These are phyloP conservation scores for Salvia splendens DNA, from an alignment of 257 asterid genomes.

Conservation along the genomic window DNA sequence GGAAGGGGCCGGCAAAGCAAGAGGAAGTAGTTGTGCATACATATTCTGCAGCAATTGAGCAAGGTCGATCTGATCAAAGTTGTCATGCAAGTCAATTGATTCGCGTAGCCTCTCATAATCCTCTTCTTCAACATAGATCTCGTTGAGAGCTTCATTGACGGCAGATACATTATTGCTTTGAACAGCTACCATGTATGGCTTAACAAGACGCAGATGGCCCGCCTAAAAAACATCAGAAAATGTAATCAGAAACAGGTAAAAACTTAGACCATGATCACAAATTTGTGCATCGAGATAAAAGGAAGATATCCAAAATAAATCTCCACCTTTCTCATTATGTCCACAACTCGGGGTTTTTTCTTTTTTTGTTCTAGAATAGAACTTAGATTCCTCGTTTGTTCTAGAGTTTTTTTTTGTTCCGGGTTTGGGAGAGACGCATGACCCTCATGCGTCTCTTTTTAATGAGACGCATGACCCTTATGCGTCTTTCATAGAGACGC, in stretches of 20 bases:
- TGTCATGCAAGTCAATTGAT: constrained; percentile 91
- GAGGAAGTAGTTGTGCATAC: constrained; percentile 97
- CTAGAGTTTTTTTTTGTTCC: too few species aligned
- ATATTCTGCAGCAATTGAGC: constrained; percentile 87
- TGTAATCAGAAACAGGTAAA: constrained; percentile 27
- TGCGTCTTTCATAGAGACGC: too few species aligned
- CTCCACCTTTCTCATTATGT: constrained; percentile 92
- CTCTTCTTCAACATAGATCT: constrained; percentile 97
- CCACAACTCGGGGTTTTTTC: constrained; percentile 99
- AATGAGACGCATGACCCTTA: too few species aligned
- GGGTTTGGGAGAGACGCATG: too few species aligned
- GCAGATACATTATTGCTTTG: constrained; percentile 99
- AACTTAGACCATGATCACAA: constrained; percentile 17
- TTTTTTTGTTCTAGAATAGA: too few species aligned
- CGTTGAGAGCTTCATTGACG: constrained; percentile 94
- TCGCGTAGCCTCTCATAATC: constrained; percentile 96
- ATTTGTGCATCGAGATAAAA: background rate
- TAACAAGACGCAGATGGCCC: constrained; percentile 87
- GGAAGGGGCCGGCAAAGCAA: constrained; percentile 99
- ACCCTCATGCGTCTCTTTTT: too few species aligned
- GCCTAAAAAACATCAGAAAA: constrained; percentile 57
- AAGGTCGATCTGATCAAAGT: constrained; percentile 95
- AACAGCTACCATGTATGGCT: constrained; percentile 99
- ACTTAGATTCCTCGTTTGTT: too few species aligned
- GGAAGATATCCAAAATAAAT: constrained; percentile 22